These are phyloP conservation scores for Leishmania guyanensis DNA, from an alignment of 208 protist species.

Conservation along the genomic window DNA sequence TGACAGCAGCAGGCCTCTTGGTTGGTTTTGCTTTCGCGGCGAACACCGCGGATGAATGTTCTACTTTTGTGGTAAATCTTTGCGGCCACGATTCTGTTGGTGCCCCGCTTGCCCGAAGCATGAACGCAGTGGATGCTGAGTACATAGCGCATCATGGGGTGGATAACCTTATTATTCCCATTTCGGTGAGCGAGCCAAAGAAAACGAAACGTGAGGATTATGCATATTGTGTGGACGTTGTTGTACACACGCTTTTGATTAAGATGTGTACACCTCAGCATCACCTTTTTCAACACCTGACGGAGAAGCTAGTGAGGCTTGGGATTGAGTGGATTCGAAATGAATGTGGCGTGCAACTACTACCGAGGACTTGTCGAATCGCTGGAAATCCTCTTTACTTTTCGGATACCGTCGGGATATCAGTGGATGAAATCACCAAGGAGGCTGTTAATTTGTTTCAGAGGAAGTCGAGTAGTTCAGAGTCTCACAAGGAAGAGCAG, in stretches of 20 bases:
- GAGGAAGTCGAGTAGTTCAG: conserved; percentile 14
- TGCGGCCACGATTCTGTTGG: conserved; percentile 77
- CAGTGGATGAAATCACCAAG: conserved; percentile 27
- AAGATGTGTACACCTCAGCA: conserved; percentile 41
- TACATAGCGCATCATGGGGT: conserved; percentile 80
- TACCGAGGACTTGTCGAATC: conserved; percentile 43
- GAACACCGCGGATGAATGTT: conserved; percentile 41
- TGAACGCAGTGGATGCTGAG: conserved; percentile 56
- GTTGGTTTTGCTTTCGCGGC: conserved; percentile 48
- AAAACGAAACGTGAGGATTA: conserved; percentile 19
- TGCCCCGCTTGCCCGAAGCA: conserved; percentile 61
- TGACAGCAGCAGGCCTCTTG: conserved; percentile 16
- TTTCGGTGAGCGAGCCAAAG: conserved; percentile 64
- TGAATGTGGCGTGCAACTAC: conserved; percentile 66
- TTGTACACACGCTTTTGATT: conserved; percentile 75
- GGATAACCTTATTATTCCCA: conserved; percentile 88
- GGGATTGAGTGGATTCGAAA: conserved; percentile 79
- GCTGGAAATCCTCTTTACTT: conserved; percentile 49
- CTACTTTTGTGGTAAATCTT: conserved; percentile 76
- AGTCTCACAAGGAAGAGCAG: not conserved
- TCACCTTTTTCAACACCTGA: conserved; percentile 61
- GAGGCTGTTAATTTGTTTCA: conserved; percentile 26
- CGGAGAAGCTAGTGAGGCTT: conserved; percentile 57
- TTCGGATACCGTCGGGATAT: not conserved
- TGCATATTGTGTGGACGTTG: conserved; percentile 69